Conservation (phyloP, 1,284 basidiomycete species). For the Ustilago cynodontis region DNA sequence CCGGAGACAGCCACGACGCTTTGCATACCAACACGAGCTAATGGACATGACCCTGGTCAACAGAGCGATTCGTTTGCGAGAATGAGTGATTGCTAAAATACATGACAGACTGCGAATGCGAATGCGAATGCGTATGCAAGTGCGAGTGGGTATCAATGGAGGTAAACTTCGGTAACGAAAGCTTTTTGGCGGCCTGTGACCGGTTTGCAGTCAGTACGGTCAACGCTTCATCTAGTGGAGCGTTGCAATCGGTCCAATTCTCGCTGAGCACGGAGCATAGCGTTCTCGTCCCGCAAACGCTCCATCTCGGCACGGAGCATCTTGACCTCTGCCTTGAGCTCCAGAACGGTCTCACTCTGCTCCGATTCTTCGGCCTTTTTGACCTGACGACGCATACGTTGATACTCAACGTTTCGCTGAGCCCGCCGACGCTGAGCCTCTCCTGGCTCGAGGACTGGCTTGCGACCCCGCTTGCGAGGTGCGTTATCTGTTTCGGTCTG, state of each 20-base stretch:
- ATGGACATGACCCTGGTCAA: too few species aligned
- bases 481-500: conserved; percentile 6
- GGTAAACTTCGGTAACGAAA: too few species aligned
- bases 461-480: conserved; percentile 41
- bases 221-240: conserved; percentile 1
- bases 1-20: too few species aligned
- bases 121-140: too few species aligned
- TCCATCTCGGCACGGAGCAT: conserved; percentile 60
- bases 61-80: background rate
- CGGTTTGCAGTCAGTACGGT: too few species aligned
- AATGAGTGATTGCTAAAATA: background rate
- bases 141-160: too few species aligned
- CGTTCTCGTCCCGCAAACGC: conserved; percentile 59
- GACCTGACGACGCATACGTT: conserved; percentile 45
- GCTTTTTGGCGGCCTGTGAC: too few species aligned
- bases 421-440: conserved; percentile 36
- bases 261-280: conserved; percentile 54
- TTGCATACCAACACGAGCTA: too few species aligned
- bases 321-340: conserved; percentile 57
- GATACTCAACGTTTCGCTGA: conserved; percentile 49
- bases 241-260: conserved; percentile 48
- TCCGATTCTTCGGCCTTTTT: conserved; percentile 48
- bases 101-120: background rate
- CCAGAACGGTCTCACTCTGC: conserved; percentile 41
- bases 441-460: conserved; percentile 36